Conservation (phyloP, 495 filamentous ascomycete genomes). For the Hypoxylon lienhwacheense region DNA sequence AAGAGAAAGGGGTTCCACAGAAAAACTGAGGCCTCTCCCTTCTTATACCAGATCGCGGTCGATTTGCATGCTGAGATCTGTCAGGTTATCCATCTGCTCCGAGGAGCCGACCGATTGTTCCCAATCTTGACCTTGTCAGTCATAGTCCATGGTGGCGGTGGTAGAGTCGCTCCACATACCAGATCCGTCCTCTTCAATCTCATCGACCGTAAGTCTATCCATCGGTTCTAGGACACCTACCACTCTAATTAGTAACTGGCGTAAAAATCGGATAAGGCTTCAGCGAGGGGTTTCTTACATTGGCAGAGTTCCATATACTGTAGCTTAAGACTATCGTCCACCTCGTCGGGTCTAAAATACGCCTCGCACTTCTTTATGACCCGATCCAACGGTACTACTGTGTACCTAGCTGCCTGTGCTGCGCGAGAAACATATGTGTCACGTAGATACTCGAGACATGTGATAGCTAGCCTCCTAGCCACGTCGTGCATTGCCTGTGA, state of each 20-base stretch:
- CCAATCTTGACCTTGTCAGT: slow-evolving; percentile 48
- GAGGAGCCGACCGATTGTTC: slow-evolving; percentile 48
- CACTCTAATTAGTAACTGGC: slow-evolving; percentile 17
- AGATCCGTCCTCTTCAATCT: slow-evolving; percentile 58
- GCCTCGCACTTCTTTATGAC: slow-evolving; percentile 47
- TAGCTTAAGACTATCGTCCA: slow-evolving; percentile 37
- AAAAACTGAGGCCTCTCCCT: background rate
- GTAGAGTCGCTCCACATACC: slow-evolving; percentile 54
- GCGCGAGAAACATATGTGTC: slow-evolving; percentile 47
- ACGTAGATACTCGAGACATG: slow-evolving; percentile 51
- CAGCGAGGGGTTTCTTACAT: slow-evolving; percentile 41
- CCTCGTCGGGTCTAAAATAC: slow-evolving; percentile 46
- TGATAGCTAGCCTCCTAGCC: slow-evolving; percentile 46
- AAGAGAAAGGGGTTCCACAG: background rate
- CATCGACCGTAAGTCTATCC: slow-evolving; percentile 49
- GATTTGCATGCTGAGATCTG: slow-evolving; percentile 43
- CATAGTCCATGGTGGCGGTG: slow-evolving; percentile 43
- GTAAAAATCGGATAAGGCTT: background rate
- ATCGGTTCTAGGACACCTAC: slow-evolving; percentile 49
- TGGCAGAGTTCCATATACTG: slow-evolving; percentile 45
- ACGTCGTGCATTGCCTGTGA: slow-evolving; percentile 36
- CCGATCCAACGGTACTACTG: slow-evolving; percentile 43
- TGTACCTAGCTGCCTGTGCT: slow-evolving; percentile 46
- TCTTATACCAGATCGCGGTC: slow-evolving; percentile 36
- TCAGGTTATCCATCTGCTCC: slow-evolving; percentile 43